Base-by-base conservation (phyloP, 75 land plant genomes). In the Larix kaempferi region DNA sequence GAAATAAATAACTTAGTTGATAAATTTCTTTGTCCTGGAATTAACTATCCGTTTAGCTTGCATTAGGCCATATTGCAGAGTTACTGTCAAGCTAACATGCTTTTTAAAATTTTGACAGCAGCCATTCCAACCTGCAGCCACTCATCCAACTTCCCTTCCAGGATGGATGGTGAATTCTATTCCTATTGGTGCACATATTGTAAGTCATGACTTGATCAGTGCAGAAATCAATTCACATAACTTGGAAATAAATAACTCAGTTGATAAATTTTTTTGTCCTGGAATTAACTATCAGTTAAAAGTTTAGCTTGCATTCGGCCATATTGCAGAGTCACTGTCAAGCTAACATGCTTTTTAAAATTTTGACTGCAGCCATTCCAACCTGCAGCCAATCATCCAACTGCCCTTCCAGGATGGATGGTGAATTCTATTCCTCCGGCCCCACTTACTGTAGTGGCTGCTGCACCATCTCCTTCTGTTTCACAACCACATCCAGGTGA, bases 111-210 rank as follows among this genome's bases (percentile, higher is more conserved):
- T 25, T 57, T 23, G 72, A 59, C 55, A 63, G 2, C 37, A 89
- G 90, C 92, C 94, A 66, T 95, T 95, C 69, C 93, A 88, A 82
- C 84, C 94, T 67, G 76, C 88, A 57, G 82, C 93, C 76, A 75
- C 86, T 63, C 84, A 87, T 78, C 87, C 92, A 73, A 87, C 86
- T 27, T 78, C 94, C 56, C 78, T 90, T 59, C 92, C 89, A 61
- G 92, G 94, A 52, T 95, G 97, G 98, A 94, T 95, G 97, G 79
- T 89, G 10, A 94, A 88, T n/a, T n/a, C n/a, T n/a, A n/a, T n/a
- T n/a, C n/a, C 91, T 5, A 57, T 93, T n/a, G 82, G 86, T 56
- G 88, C 88, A 19, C 91, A 89, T 85, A 88, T 75, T 62, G 95
- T 93, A 88, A 83, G 83, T 74, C 8, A 37, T 19, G 52, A 7